Evolutionary conservation across 768 basidiomycete species (phyloP).

Genomic region (Rhodocollybia butyracea): DNA sequence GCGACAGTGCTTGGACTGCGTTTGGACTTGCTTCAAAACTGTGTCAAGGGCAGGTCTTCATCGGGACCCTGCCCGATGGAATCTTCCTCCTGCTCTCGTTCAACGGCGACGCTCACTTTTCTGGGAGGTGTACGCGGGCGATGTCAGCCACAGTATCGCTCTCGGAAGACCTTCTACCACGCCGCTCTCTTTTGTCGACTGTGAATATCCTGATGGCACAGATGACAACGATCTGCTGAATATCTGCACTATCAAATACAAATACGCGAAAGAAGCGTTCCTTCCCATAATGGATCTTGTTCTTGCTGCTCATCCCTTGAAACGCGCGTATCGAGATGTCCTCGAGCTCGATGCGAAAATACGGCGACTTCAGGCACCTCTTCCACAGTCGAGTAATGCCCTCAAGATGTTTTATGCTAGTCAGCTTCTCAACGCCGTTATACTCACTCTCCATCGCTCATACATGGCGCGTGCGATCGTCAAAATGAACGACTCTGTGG

Average conservation of each 20-base stretch:
- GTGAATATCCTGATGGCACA: constrained; percentile 1
- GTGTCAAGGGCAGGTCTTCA: constrained; percentile 44
- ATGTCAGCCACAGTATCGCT: constrained; percentile 5
- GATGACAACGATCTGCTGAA: background rate
- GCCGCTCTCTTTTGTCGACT: constrained; percentile 4
- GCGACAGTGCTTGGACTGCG: constrained; percentile 48
- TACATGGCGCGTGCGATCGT: constrained; percentile 4
- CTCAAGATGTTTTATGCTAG: background rate
- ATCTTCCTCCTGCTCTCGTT: constrained; percentile 1
- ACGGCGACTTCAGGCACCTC: background rate
- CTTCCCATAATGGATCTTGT: constrained; percentile 1
- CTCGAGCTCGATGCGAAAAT: constrained; percentile 1
- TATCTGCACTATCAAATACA: constrained; percentile 1
- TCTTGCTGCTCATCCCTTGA: background rate
- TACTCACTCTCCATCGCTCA: constrained; percentile 2
- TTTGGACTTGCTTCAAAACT: constrained; percentile 56
- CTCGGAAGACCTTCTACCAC: constrained; percentile 5
- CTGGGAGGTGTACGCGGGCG: constrained; percentile 5
- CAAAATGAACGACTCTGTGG: background rate
- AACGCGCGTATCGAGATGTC: constrained; percentile 1
- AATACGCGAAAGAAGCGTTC: constrained; percentile 1
- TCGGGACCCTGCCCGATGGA: constrained; percentile 6
- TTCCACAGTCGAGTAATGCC: background rate
- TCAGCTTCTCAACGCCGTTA: background rate
- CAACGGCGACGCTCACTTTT: constrained; percentile 3